Conservation (phyloP, 345 rosid species). For the Trapa bicornis region DNA sequence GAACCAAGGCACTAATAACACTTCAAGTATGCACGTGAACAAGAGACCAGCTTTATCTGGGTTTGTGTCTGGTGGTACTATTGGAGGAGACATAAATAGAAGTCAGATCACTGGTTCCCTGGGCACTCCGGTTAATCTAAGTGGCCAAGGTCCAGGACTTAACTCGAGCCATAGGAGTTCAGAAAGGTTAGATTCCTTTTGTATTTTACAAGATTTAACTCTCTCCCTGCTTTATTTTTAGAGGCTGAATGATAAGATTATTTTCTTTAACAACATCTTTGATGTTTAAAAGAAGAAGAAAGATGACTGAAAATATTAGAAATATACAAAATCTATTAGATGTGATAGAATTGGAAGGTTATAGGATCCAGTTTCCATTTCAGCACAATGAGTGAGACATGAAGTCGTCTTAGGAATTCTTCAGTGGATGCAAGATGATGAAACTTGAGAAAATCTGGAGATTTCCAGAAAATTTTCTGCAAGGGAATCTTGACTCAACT, state of each 20-base stretch:
- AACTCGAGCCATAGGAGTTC: slow-evolving; percentile 29
- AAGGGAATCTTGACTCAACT: background rate
- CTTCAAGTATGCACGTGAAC: slow-evolving; percentile 30
- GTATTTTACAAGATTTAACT: background rate
- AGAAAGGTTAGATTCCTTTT: slow-evolving; percentile 34
- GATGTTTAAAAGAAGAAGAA: background rate
- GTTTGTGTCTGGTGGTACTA: slow-evolving; percentile 81
- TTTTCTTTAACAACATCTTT: background rate
- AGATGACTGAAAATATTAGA: background rate
- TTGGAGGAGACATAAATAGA: slow-evolving; percentile 58
- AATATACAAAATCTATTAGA: background rate
- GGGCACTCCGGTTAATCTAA: slow-evolving; percentile 21
- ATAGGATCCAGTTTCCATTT: background rate
- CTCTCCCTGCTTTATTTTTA: background rate
- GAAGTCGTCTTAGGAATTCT: background rate
- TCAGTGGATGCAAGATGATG: background rate
- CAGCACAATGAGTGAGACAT: background rate
- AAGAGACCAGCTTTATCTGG: slow-evolving; percentile 68
- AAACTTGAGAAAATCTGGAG: background rate
- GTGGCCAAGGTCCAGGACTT: slow-evolving; percentile 24
- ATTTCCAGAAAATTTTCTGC: background rate
- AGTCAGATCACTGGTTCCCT: slow-evolving; percentile 25
- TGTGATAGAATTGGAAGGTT: background rate
- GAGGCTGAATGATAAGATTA: background rate
- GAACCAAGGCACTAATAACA: slow-evolving; percentile 26